Percentiles rank a stretch among this genome's conserved stretches.
Evolutionary conservation across 352 stramenopile species (phyloP).

Genomic region (Pythium myriotylum): DNA sequence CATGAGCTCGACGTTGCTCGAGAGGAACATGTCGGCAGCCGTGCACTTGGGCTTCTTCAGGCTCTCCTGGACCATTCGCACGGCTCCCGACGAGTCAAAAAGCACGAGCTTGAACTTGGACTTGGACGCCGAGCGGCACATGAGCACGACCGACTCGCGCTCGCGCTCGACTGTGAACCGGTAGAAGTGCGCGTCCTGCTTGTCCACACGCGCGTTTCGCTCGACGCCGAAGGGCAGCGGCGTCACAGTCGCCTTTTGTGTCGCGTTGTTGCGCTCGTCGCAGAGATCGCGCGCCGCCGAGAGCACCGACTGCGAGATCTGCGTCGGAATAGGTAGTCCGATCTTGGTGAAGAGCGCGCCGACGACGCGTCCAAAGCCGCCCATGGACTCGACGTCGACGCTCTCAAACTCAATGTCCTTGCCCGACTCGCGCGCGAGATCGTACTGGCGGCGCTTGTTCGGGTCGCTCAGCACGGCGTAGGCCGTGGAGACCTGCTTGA

Average conservation of each 20-base stretch:
- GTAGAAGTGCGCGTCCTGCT: constrained; percentile 90
- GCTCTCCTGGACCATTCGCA: constrained; percentile 86
- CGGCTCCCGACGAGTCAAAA: constrained; percentile 76
- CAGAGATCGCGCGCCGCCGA: constrained; percentile 77
- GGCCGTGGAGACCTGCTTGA: constrained; percentile 85
- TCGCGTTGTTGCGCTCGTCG: constrained; percentile 73
- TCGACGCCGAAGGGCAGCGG: constrained; percentile 76
- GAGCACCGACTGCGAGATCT: constrained; percentile 86
- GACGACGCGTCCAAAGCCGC: constrained; percentile 79
- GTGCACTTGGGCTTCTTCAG: constrained; percentile 78
- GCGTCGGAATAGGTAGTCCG: constrained; percentile 85
- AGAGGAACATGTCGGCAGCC: constrained; percentile 88
- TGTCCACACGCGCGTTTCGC: constrained; percentile 76
- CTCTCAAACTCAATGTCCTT: constrained; percentile 83
- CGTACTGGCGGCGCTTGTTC: constrained; percentile 88
- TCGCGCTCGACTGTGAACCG: constrained; percentile 74
- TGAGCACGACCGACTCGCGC: constrained; percentile 77
- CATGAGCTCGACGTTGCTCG: constrained; percentile 86
- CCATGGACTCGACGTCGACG: constrained; percentile 85
- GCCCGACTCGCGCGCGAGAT: constrained; percentile 69
- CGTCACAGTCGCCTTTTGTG: constrained; percentile 54
- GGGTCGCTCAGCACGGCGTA: constrained; percentile 87
- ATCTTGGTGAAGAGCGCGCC: constrained; percentile 90
- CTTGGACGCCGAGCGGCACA: constrained; percentile 79
- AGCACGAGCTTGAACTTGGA: constrained; percentile 91